phyloP scores from a whole-genome alignment of 1,284 basidiomycete species.

The Peniophora sp. region DNA sequence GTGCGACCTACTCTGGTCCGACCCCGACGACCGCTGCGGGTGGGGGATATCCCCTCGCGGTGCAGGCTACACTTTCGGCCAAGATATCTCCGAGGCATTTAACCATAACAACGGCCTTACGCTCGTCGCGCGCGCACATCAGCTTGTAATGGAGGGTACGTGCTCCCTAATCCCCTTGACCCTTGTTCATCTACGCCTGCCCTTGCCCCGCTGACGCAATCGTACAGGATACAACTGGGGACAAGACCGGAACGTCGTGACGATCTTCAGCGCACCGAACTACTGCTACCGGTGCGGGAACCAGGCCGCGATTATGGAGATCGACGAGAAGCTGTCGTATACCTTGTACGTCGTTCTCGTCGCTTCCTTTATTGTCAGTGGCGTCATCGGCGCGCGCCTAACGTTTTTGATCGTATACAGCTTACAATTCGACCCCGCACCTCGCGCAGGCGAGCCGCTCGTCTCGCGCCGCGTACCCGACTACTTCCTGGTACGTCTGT shows the following conservation, averaged over 20 bases:
- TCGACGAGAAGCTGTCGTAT: conserved; percentile 97
- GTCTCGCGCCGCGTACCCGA: conserved; percentile 98
- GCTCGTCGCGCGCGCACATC: conserved; percentile 92
- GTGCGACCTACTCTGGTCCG: conserved; percentile 99
- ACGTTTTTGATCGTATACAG: conserved; percentile 32
- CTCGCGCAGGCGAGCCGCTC: conserved; percentile 94
- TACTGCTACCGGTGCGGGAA: conserved; percentile 99
- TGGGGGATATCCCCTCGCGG: conserved; percentile 99
- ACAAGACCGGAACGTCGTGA: conserved; percentile 99
- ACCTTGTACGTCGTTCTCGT: conserved; percentile 68
- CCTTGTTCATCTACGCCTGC: too few relatives aligned
- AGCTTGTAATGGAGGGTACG: conserved; percentile 96
- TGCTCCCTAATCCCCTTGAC: conserved; percentile 9
- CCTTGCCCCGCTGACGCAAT: not conserved
- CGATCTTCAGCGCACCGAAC: conserved; percentile 98
- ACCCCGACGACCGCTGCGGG: conserved; percentile 98
- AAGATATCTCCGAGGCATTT: conserved; percentile 97
- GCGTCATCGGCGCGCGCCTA: not conserved
- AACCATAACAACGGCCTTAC: conserved; percentile 99
- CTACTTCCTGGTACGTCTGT: conserved; percentile 75
- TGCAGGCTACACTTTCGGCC: conserved; percentile 98
- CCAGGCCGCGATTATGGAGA: conserved; percentile 99
- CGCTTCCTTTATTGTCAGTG: conserved; percentile 3
- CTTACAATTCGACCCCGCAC: conserved; percentile 99
- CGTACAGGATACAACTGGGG: conserved; percentile 85